phyloP scores from a whole-genome alignment of 768 basidiomycete genomes.

The Phanerodontia chrysosporium region DNA sequence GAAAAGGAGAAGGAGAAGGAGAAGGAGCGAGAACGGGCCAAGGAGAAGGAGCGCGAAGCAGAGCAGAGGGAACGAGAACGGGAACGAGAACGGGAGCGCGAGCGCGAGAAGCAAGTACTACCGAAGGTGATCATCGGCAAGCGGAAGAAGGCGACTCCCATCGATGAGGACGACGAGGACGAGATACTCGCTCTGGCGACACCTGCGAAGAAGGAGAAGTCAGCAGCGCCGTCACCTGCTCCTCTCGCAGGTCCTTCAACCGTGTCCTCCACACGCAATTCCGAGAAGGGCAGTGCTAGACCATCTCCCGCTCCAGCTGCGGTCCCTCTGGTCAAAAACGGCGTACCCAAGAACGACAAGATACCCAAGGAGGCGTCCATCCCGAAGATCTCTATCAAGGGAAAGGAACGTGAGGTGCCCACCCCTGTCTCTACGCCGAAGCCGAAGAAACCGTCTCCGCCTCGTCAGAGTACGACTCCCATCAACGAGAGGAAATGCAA shows the following conservation, averaged over 20 bases:
- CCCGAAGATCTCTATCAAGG: slow-evolving; percentile 57
- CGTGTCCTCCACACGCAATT: slow-evolving; percentile 13
- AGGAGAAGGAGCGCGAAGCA: neutral
- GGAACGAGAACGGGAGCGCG: neutral
- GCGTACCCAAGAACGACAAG: slow-evolving; percentile 2
- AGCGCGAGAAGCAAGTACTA: slow-evolving; percentile 7
- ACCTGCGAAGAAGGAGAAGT: slow-evolving; percentile 53
- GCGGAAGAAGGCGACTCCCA: slow-evolving; percentile 47
- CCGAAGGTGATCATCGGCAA: slow-evolving; percentile 42
- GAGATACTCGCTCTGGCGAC: slow-evolving; percentile 61
- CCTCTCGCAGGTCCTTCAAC: slow-evolving; percentile 11
- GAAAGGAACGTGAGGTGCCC: slow-evolving; percentile 54
- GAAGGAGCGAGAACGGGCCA: slow-evolving; percentile 1
- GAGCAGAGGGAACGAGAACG: slow-evolving; percentile 4
- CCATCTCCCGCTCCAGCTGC: slow-evolving; percentile 17
- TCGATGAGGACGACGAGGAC: slow-evolving; percentile 45
- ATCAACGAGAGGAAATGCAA: slow-evolving; percentile 83
- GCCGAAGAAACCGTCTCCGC: slow-evolving; percentile 28
- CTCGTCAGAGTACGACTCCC: slow-evolving; percentile 35
- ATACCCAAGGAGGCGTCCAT: slow-evolving; percentile 8
- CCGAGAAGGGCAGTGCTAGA: slow-evolving; percentile 35
- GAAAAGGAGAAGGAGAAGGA: slow-evolving; percentile 14
- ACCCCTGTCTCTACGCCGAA: slow-evolving; percentile 36
- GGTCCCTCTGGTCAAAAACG: slow-evolving; percentile 16
- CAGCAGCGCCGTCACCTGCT: slow-evolving; percentile 12